Percentiles rank a stretch among this genome's conserved stretches.
These are phyloP conservation scores for Trametes sanguinea DNA, from an alignment of 768 basidiomycete species.

Conservation along the genomic window DNA sequence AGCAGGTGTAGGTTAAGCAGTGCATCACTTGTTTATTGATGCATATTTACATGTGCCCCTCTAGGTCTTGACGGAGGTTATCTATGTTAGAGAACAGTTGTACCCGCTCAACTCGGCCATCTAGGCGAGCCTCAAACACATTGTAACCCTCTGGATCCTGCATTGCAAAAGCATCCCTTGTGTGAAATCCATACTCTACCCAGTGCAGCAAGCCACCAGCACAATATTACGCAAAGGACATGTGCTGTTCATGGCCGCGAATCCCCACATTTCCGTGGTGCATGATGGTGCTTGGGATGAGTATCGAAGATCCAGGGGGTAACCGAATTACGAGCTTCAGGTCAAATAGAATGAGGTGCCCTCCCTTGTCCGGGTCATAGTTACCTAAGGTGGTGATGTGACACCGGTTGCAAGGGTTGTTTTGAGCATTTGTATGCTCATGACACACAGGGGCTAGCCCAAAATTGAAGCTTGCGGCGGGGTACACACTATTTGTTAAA, in stretches of 20 bases:
- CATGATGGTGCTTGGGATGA: conserved; percentile 19
- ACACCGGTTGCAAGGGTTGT: conserved; percentile 10
- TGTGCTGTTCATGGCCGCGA: conserved; percentile 3
- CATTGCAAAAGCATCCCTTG: too few species aligned
- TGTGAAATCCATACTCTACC: conserved; percentile 11
- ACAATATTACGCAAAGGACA: conserved; percentile 24
- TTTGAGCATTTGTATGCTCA: neutral
- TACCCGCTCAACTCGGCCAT: too few species aligned
- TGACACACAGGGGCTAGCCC: conserved; percentile 1
- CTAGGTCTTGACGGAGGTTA: too few species aligned
- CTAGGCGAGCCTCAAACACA: too few species aligned
- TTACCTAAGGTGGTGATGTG: conserved; percentile 13
- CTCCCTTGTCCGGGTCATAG: conserved; percentile 9
- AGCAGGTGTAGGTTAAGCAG: too few species aligned
- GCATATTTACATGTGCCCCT: too few species aligned
- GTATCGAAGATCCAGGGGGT: conserved; percentile 16
- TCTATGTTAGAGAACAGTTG: too few species aligned
- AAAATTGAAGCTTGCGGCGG: conserved; percentile 20
- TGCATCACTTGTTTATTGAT: too few species aligned
- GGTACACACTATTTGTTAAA: conserved; percentile 8
- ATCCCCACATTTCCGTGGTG: conserved; percentile 18
- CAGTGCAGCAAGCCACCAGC: conserved; percentile 20
- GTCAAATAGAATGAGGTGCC: conserved; percentile 19
- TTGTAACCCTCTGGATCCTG: too few species aligned
- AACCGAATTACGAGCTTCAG: conserved; percentile 18